phyloP scores from a whole-genome alignment of 176 grass and related monocot genomes.

The Rhynchospora breviuscula region DNA sequence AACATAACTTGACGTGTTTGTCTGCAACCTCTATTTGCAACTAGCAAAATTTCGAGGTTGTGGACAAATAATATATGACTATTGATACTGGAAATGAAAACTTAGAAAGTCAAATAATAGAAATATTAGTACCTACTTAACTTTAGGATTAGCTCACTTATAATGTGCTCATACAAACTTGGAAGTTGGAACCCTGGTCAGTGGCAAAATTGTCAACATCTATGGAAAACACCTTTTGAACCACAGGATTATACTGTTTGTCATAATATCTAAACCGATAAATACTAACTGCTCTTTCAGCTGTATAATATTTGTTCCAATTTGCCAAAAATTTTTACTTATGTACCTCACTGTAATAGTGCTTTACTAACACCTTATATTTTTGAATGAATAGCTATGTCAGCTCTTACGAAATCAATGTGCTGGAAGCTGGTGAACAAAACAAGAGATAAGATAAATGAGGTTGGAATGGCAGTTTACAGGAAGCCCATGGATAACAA shows the following conservation, averaged over 20 bases:
- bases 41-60: background rate
- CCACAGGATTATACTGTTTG: background rate
- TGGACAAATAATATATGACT: background rate
- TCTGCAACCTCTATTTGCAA: background rate
- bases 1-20: background rate
- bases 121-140: background rate
- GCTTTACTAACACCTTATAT: background rate
- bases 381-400: constrained; percentile 54
- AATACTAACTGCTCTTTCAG: background rate
- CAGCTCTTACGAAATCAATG: constrained; percentile 76
- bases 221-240: background rate
- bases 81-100: background rate
- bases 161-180: background rate
- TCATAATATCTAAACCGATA: background rate
- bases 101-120: too few relatives aligned
- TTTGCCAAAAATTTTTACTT: background rate
- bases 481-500: constrained; percentile 87
- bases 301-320: background rate
- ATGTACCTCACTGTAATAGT: background rate
- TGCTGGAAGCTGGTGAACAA: constrained; percentile 96
- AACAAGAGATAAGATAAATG: constrained; percentile 73
- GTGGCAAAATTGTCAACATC: background rate
- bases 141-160: background rate
- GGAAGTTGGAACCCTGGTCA: background rate
- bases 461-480: constrained; percentile 86